These are phyloP conservation scores for Ceratocystis colombiana DNA, from an alignment of 2,329 filamentous ascomycete genomes.

Conservation along the genomic window DNA sequence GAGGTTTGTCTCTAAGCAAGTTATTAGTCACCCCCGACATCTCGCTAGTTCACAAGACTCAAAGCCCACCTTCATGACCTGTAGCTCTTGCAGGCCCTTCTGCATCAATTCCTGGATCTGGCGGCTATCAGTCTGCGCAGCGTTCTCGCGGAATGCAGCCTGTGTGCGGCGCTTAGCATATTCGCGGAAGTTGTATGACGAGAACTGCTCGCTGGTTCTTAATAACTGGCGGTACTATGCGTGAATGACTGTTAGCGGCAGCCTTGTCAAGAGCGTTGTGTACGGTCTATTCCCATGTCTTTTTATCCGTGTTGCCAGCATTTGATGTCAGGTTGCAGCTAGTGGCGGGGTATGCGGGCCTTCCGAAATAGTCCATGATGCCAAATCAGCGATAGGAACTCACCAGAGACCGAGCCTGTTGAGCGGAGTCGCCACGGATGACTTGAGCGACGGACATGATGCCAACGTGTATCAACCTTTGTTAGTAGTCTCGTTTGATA, in stretches of 20 bases:
- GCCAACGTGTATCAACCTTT: background rate
- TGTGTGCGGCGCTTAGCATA: conserved; percentile 85
- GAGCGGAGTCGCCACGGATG: conserved; percentile 45
- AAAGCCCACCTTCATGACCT: conserved; percentile 72
- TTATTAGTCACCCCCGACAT: background rate
- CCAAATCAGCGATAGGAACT: conserved; percentile 29
- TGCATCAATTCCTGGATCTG: conserved; percentile 81
- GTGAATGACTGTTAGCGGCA: background rate
- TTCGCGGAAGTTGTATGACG: conserved; percentile 94
- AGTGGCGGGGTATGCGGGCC: background rate
- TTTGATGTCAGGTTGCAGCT: background rate
- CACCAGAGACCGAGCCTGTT: conserved; percentile 49
- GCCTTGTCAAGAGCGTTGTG: background rate
- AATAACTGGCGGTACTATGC: conserved; percentile 80
- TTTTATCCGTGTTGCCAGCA: too few relatives aligned
- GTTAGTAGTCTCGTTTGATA: background rate
- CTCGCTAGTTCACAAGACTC: background rate
- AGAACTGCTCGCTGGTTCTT: conserved; percentile 75
- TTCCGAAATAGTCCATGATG: background rate
- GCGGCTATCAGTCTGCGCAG: conserved; percentile 59
- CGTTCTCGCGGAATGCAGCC: conserved; percentile 81
- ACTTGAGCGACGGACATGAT: conserved; percentile 35
- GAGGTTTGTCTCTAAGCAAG: conserved; percentile 78
- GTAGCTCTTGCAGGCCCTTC: conserved; percentile 74
- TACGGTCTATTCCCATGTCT: background rate